Evolutionary conservation across 2,329 filamentous ascomycete genomes (phyloP), one percentile per base, ranked within the genome.

Genomic region (Pseudocercospora fijiensis): DNA sequence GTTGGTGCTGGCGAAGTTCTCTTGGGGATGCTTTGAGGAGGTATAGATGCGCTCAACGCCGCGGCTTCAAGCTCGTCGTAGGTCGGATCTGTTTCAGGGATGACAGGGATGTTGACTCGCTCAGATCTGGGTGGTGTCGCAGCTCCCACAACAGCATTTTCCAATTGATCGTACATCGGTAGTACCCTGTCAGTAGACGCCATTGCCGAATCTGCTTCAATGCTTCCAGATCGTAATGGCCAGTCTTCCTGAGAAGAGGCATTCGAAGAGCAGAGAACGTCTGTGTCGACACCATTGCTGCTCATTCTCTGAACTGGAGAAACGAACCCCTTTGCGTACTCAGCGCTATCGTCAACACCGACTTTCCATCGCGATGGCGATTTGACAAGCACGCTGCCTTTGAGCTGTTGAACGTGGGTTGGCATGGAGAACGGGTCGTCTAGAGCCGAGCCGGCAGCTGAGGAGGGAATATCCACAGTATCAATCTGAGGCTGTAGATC

Each of bases 31-130:
- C 59, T 63, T 30, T 20, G 58, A 28, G 64, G 62, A 30, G 71
- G 63, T 24, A 67, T 62, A 4, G 61, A 61, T 8, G 66, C 67
- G 26, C 69, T 56, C 18, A 72, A 65, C 16, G 64, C 71, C 11
- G 72, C 71, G 4, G 64, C 62, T 61, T 74, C 69, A 26, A 73
- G 64, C 24, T 65, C 62, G 41, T 72, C 70, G 63, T 73, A 73
- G 7, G 66, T 62, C 33, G 56, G 63, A 26, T 56, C 51, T 27
- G 63, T 26, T 6, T 49, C 59, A 65, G 63, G 63, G 52, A 56
- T 56, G 59, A 56, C 58, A 60, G 52, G 57, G 58, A 57, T 60
- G 18, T 57, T 56, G 60, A 60, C 58, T 30, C 55, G 61, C 41
- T 57, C 52, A 18, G 62, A 64, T 43, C 13, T 63, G 27, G 61